Conservation (phyloP, 179 eudicot genomes). For the Patellifolia procumbens region DNA sequence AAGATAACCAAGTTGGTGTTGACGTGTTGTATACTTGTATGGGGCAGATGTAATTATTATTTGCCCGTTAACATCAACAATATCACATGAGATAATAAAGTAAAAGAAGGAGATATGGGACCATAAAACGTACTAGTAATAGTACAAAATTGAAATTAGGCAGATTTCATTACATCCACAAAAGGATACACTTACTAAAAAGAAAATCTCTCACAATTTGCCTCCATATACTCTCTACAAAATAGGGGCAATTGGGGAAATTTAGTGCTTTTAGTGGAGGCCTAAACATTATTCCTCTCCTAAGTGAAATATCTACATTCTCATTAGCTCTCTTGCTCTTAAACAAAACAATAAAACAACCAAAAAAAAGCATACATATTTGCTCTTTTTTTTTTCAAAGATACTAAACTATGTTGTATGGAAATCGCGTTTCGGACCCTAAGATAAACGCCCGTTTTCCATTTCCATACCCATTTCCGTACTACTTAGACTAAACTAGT, state of each 20-base stretch:
- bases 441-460: too few relatives aligned
- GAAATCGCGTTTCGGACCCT: too few relatives aligned
- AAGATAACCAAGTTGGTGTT: background rate
- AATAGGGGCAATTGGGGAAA: constrained; percentile 25
- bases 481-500: background rate
- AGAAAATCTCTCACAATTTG: constrained; percentile 18
- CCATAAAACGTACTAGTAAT: background rate
- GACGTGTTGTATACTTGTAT: background rate
- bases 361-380: background rate
- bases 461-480: background rate
- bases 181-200: constrained; percentile 16
- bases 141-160: constrained; percentile 3
- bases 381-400: background rate
- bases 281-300: constrained; percentile 15
- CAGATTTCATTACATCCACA: constrained; percentile 8
- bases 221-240: constrained; percentile 29
- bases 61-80: background rate
- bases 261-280: constrained; percentile 14
- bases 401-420: too few relatives aligned
- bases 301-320: constrained; percentile 17
- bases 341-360: background rate
- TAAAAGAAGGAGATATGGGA: background rate
- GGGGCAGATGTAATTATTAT: background rate
- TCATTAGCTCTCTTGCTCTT: constrained; percentile 5
- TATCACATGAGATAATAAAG: constrained; percentile 3